Evolutionary conservation across 176 grass and related monocot species (phyloP).

Genomic region (Raddia distichophylla): DNA sequence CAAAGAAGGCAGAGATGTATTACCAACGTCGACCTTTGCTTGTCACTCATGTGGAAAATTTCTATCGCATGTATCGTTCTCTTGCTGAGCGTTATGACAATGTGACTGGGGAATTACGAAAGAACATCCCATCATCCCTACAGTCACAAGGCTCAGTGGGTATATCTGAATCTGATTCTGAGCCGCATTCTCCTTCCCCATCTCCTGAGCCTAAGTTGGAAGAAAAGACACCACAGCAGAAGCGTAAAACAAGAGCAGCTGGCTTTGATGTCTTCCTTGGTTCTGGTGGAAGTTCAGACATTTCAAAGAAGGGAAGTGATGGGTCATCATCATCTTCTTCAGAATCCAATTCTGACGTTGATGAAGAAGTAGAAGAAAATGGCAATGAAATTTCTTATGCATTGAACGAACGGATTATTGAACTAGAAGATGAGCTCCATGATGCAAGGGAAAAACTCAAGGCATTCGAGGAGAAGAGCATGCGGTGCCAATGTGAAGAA

Average conservation of each 20-base stretch:
- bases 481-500: constrained; percentile 43
- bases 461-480: constrained; percentile 64
- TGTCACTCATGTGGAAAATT: constrained; percentile 79
- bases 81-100: constrained; percentile 96
- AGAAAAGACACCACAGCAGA: constrained; percentile 44
- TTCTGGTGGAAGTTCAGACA: constrained; percentile 48
- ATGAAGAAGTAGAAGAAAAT: constrained; percentile 53
- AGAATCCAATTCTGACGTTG: constrained; percentile 71
- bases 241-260: constrained; percentile 45
- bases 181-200: constrained; percentile 45
- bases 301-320: constrained; percentile 58
- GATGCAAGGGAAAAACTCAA: constrained; percentile 58
- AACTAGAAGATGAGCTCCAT: constrained; percentile 80
- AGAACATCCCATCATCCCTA: constrained; percentile 70
- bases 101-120: constrained; percentile 84
- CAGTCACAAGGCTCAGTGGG: constrained; percentile 63
- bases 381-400: constrained; percentile 51
- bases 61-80: constrained; percentile 93
- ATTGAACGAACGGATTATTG: constrained; percentile 54
- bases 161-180: constrained; percentile 64
- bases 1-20: constrained; percentile 96
- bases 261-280: constrained; percentile 61
- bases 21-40: constrained; percentile 72
- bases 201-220: constrained; percentile 40
- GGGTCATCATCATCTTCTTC: constrained; percentile 73